Base-by-base conservation (phyloP, 441 rosid species). In the Biscutella laevigata region DNA sequence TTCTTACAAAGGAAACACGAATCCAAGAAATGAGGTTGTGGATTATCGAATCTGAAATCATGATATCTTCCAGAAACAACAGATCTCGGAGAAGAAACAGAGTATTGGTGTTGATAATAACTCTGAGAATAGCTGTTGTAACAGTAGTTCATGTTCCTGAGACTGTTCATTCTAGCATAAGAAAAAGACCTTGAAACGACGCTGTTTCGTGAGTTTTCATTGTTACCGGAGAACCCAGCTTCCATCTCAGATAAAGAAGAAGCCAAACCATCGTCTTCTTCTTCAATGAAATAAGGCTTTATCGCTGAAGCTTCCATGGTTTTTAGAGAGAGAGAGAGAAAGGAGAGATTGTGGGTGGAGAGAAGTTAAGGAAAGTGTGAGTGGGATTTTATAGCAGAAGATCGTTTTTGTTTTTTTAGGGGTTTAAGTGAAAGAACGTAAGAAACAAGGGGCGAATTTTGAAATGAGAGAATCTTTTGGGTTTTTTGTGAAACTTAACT, bases 1-100 rank as follows among this genome's bases (percentile, higher is more conserved):
- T 81, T 87, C 59, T 72, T 64, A 66, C 98, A 90, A 24, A 83
- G 81, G 65, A 59, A 76, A 64, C 98, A 90, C 0, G 96, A 72
- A 39, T 87, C 82, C 0, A 87, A 81, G 64, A 83, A 90, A 56
- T 87, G 82, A 29, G 84, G 79, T 58, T 78, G 77, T 36, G 65
- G 68, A 37, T 53, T 25, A 6, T 66, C 71, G 52, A 66, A 66
- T 59, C 57, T 66, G 45, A 53, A 66, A 33, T 66, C 71, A 32
- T 66, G 71, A 47, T 59, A 66, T 27, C 71, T 66, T 39, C 66
- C 61, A 25, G 71, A 59, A 13, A 65, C 42, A 32, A 46, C 57
- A 53, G 66, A 67, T 67, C 71, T 67, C 0, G 62, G 71, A 37
- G 70, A 66, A 0, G 65, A 52, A 17, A 66, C 60, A 8, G 66